Evolutionary conservation across 2,329 filamentous ascomycete genomes (phyloP).

Genomic region (Alternaria tenuissima): DNA sequence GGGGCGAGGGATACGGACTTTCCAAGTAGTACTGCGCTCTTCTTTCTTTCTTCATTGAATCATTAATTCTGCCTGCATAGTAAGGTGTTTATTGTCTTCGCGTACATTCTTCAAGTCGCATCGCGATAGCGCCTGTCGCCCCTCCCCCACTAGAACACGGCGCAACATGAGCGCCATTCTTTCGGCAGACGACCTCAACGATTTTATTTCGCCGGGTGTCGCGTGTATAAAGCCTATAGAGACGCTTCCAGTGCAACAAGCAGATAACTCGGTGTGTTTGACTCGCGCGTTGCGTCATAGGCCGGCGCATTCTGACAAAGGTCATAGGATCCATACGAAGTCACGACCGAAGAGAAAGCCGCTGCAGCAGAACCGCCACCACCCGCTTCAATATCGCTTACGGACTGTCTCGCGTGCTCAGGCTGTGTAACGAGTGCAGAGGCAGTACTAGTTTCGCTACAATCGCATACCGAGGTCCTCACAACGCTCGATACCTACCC

Average conservation of each 20-base stretch:
- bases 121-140: constrained; percentile 19
- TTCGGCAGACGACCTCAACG: constrained; percentile 95
- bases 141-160: constrained; percentile 17
- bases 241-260: constrained; percentile 73
- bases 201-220: constrained; percentile 97
- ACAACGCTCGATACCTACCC: constrained; percentile 74
- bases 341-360: constrained; percentile 88
- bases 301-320: constrained; percentile 36
- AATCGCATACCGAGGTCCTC: constrained; percentile 92
- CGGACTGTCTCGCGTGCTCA: constrained; percentile 96
- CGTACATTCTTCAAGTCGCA: neutral
- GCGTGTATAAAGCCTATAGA: constrained; percentile 98
- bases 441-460: constrained; percentile 92
- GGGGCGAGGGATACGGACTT: constrained; percentile 13
- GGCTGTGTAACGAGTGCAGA: constrained; percentile 98
- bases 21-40: constrained; percentile 9
- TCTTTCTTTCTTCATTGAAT: constrained; percentile 5
- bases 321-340: constrained; percentile 73
- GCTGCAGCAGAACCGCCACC: constrained; percentile 63
- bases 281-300: constrained; percentile 13
- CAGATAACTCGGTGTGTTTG: constrained; percentile 54
- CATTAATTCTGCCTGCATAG: neutral
- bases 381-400: constrained; percentile 92
- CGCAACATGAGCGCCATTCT: constrained; percentile 90
- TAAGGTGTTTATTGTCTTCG: neutral